Evolutionary conservation across 441 rosid species (phyloP), one percentile per base, ranked within the genome.

Genomic region (Euphorbia schlechtendalii): DNA sequence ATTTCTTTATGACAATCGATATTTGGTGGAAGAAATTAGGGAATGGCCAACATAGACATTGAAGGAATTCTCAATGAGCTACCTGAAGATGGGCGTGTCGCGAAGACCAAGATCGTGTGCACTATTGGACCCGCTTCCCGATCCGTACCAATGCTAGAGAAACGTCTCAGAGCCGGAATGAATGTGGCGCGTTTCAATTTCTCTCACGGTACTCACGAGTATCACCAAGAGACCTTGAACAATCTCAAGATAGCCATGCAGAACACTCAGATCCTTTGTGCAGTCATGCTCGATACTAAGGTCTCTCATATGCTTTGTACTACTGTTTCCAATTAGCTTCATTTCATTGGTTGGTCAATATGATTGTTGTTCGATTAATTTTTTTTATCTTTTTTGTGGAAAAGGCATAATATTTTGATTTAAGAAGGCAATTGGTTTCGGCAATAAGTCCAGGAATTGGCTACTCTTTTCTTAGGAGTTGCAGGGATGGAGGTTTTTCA

Each of bases 241-340:
- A 88, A 86, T 68, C 97, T 90, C 78, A 78, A 82, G 48, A 64
- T 41, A 12, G 94, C 97, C 13, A 88, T 88, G 97, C 84, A 77
- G 0, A 87, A 83, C 69, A 84, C 94, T 8, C 87, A 83, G 73
- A 84, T 87, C 67, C 90, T 89, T 32, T 82, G 83, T 28, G 98
- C 98, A 49, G 85, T 91, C 74, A 89, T 91, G 96, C 98, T 91
- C 27, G 98, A 91, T 57, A 91, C 98, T 45, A 91, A 91, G 94
- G 97, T 88, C 8, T 17, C 27, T 12, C 0, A 62, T 14, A 14
- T 32, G 27, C 28, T 11, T 9, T 21, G 18, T 36, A 3, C 40
- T 36, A 36, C 40, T 36, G 40, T 36, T 36, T 36, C 9, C 40
- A 3, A 9, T 36, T 9, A 36, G 40, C 40, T 36, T 4, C 40